Percentiles rank a stretch among this genome's conserved stretches.
Evolutionary conservation across 169 alveolate species (phyloP).

Genomic region (Cystoisospora suis): DNA sequence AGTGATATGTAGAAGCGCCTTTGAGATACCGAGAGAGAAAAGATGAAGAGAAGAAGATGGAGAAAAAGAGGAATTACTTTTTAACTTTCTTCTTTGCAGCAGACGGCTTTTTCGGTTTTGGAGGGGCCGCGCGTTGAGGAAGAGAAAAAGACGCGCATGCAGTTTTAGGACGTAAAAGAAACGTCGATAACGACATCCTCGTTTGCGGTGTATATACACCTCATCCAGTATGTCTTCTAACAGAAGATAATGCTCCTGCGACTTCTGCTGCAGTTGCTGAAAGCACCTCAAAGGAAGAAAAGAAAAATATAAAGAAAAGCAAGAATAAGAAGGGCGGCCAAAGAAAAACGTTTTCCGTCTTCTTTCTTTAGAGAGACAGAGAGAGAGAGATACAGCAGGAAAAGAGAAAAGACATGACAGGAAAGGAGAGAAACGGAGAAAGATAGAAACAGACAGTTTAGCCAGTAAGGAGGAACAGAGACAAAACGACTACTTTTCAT

Average conservation of each 20-base stretch:
- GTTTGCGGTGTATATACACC: no score
- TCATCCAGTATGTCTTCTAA: background rate
- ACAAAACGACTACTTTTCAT: background rate
- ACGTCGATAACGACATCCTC: background rate
- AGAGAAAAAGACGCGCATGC: background rate
- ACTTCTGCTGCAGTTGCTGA: background rate
- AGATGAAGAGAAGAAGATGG: background rate
- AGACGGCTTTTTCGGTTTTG: conserved; percentile 12
- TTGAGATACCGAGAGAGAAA: background rate
- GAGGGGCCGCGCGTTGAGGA: conserved; percentile 15
- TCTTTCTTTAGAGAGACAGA: no score
- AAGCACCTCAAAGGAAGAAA: background rate
- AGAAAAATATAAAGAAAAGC: background rate
- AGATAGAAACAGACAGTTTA: background rate
- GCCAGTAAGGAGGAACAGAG: background rate
- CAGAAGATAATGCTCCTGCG: background rate
- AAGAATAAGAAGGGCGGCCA: background rate
- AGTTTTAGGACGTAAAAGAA: background rate
- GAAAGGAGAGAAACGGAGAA: background rate
- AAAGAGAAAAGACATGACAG: background rate
- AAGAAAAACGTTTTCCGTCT: no score
- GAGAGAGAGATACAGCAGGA: background rate
- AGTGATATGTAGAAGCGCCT: background rate
- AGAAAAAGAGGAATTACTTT: background rate
- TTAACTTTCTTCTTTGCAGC: background rate